These are phyloP conservation scores for Sorghum bicolor DNA, from an alignment of 176 grass and related monocot species.

Conservation along the genomic window DNA sequence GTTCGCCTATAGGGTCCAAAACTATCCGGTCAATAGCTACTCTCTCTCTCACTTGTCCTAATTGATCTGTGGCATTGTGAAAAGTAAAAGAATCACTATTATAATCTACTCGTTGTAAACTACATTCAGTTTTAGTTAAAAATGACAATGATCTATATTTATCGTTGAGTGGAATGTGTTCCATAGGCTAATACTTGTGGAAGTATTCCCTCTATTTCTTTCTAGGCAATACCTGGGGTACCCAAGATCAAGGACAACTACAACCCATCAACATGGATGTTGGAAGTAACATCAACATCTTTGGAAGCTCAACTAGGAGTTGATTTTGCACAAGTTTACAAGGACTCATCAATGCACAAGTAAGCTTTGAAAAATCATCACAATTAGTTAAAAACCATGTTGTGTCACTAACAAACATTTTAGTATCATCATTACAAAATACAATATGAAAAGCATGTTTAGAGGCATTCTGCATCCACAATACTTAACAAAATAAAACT, in stretches of 20 bases:
- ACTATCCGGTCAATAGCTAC: not conserved
- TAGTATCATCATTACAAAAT: not conserved
- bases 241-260: conserved; percentile 63
- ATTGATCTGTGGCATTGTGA: not conserved
- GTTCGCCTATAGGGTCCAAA: too few relatives aligned
- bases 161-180: not conserved
- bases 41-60: not conserved
- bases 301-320: conserved; percentile 50
- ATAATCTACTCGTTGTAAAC: not conserved
- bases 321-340: conserved; percentile 64
- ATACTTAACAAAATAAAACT: not conserved
- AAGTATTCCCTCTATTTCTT: not conserved
- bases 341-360: conserved; percentile 51
- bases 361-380: conserved; percentile 12
- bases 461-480: not conserved
- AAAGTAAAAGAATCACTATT: not conserved
- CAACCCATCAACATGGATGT: conserved; percentile 81
- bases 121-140: not conserved
- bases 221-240: conserved; percentile 50
- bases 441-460: not conserved
- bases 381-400: not conserved
- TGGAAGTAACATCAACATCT: conserved; percentile 61
- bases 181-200: not conserved
- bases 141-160: not conserved
- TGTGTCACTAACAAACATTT: not conserved